Conservation (phyloP, 305 asterid species). For the Striga hermonthica region DNA sequence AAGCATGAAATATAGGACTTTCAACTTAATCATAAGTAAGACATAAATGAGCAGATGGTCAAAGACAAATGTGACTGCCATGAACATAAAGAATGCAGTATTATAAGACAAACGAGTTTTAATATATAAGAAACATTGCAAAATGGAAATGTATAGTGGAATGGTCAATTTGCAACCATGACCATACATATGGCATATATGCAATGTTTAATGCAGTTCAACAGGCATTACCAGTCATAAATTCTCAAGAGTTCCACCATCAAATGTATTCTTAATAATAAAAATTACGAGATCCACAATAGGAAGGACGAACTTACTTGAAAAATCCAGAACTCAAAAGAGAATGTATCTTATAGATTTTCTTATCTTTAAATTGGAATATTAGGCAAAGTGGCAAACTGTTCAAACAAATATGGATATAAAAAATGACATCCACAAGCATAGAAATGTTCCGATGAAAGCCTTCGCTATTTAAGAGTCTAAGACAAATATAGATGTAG, state of each 20-base stretch:
- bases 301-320: neutral
- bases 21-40: constrained; percentile 19
- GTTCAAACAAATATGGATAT: neutral
- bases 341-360: constrained; percentile 8
- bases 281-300: constrained; percentile 15
- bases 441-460: constrained; percentile 7
- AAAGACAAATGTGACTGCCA: constrained; percentile 13
- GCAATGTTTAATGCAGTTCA: constrained; percentile 17
- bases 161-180: constrained; percentile 7
- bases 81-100: neutral
- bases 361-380: constrained; percentile 13
- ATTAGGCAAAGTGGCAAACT: constrained; percentile 20
- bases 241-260: neutral
- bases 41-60: constrained; percentile 22
- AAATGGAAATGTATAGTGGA: constrained; percentile 8
- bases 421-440: constrained; percentile 8
- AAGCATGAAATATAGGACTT: constrained; percentile 16
- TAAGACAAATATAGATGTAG: neutral
- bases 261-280: constrained; percentile 4
- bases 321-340: constrained; percentile 1
- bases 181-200: constrained; percentile 14
- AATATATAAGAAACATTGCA: constrained; percentile 5
- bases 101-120: neutral
- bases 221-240: neutral
- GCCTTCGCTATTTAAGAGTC: neutral